Base-by-base conservation (phyloP, 2,329 filamentous ascomycete species). In the Celoporthe dispersa region DNA sequence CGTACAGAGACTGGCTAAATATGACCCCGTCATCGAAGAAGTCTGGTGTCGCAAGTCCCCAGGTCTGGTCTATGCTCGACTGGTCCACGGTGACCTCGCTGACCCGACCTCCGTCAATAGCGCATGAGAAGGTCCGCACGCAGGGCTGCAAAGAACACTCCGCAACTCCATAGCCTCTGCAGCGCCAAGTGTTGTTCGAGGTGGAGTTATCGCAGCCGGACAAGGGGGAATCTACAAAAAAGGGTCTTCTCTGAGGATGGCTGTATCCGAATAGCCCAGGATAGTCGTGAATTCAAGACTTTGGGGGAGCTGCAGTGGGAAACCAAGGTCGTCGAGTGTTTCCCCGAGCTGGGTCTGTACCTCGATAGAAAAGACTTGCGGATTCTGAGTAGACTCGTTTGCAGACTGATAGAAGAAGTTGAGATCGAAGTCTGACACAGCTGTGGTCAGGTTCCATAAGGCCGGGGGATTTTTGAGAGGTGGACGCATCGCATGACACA, bases 81-180 rank as follows among this genome's bases (percentile, higher is more conserved):
- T 64, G 57, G 8, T 68, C 64, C 5, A 68, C 31, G 3, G 63
- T 16, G 12, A 35, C 33, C 35, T 70, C 65, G 8, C 33, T 39
- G 51, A 68, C 12, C 7, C 28, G 33, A 2, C 68, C 68, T 4
- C 44, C 59, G 28, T 68, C 65, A 3, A 64, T 41, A 3, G 68
- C 64, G 25, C 37, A 57, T 4, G 59, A 63, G 28, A 68, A 68
- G 1, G 51, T 68, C 51, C 51, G 51, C 4, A 70, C n/a, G 37
- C 68, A 70, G 37, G 68, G 68, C n/a, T 16, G 28, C 7, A 70
- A 9, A 1, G 19, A 7, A n/a, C 68, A 68, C 22, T 25, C 22
- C 25, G 68, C 59, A 11, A 35, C 65, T 8, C 68, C 65, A 44
- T 64, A 70, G 25, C 68, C 68, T 35, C 39, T 64, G 37, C 64